Evolutionary conservation across 257 asterid genomes (phyloP), one percentile per base, ranked within the genome.

Genomic region (Petunia secreta): DNA sequence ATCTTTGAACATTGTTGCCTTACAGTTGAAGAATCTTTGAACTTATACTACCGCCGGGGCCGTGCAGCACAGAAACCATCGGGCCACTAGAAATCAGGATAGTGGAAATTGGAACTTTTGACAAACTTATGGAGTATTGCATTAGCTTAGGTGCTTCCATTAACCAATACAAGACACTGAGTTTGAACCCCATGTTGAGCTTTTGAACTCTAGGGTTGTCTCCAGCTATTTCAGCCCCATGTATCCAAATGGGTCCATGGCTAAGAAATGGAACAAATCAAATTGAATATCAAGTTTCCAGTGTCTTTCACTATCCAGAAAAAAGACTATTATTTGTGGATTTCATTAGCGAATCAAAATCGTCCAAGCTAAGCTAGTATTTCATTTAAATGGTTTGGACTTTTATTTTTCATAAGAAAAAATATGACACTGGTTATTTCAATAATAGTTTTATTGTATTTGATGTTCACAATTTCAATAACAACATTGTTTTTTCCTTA

Each of bases 51-150:
- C 73, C 85, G 98, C 3, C 98, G 92, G 86, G 87, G 94, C 76
- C 91, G 98, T 0, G 90, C 82, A 1, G 86, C 88, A 7, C 95
- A 91, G 13, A 80, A 79, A 10, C 96, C 0, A 88, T 94, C 37
- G 98, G 98, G 2, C 90, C 98, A 0, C 92, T 94, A 0, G 98
- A 94, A 86, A 91, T 94, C 90, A 90, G 87, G 85, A 86, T 0
- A 25, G 25, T 25, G 25, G 25, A 25, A 25, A 25, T 25, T 25
- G 25, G 25, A 25, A 25, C 25, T 25, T 94, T 94, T 77, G 98
- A 94, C 53, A 94, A 92, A 89, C 92, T 94, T 2, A 94, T 94
- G 98, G 98, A 94, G 68, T 91, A 90, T 64, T 95, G 97, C 3
- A 91, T 94, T 39, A 90, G 93, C 85, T 75, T 88, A 13, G 98